phyloP scores from a whole-genome alignment of 2,329 filamentous ascomycete species.

The Aspergillus hiratsukae region DNA sequence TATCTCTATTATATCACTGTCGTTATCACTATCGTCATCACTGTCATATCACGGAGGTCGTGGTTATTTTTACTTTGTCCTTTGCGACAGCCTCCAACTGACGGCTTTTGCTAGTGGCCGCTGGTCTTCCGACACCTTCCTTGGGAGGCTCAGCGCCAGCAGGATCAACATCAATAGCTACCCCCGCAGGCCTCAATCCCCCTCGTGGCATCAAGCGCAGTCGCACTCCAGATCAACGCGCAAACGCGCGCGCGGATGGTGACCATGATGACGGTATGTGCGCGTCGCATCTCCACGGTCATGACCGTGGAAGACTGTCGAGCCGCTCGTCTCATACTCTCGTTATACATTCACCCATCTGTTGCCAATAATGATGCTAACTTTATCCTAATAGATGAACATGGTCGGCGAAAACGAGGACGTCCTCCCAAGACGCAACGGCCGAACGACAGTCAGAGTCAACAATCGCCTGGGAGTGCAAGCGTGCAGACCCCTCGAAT shows the following conservation, averaged over 20 bases:
- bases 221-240: slow-evolving; percentile 67
- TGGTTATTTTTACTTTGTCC: slow-evolving; percentile 8
- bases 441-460: slow-evolving; percentile 33
- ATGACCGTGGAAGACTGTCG: slow-evolving; percentile 11
- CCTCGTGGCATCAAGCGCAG: slow-evolving; percentile 73
- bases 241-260: slow-evolving; percentile 52
- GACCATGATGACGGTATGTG: slow-evolving; percentile 72
- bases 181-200: slow-evolving; percentile 38
- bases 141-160: slow-evolving; percentile 33
- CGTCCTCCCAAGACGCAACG: slow-evolving; percentile 47
- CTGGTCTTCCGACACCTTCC: slow-evolving; percentile 31
- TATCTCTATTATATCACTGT: neutral
- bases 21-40: neutral
- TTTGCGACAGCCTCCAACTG: slow-evolving; percentile 28
- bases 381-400: slow-evolving; percentile 29
- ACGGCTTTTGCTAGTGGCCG: slow-evolving; percentile 33
- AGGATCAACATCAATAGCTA: slow-evolving; percentile 32
- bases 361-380: slow-evolving; percentile 13
- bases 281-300: slow-evolving; percentile 22
- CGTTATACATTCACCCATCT: neutral
- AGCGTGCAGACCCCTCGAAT: slow-evolving; percentile 39
- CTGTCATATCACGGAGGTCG: slow-evolving; percentile 10
- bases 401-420: slow-evolving; percentile 47
- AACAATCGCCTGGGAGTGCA: slow-evolving; percentile 25
- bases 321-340: slow-evolving; percentile 14